A percentile compares a stretch with the other conserved stretches of the same genome.
Evolutionary conservation across 352 stramenopile species (phyloP).

Genomic region (Pythium aphanidermatum): DNA sequence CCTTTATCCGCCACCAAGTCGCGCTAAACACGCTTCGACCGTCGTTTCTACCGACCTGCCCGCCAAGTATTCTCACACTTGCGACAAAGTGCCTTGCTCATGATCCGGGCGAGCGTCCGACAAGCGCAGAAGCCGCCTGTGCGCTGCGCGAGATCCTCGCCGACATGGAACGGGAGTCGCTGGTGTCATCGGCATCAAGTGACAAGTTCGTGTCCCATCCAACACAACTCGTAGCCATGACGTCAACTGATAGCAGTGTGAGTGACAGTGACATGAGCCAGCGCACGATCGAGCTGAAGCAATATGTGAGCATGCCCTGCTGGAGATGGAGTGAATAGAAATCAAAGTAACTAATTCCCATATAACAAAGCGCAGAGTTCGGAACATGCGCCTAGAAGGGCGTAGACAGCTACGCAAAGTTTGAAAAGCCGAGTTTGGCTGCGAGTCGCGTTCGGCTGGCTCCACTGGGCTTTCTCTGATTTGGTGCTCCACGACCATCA

Average conservation of each 20-base stretch:
- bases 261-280: slow-evolving; percentile 17
- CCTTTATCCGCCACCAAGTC: slow-evolving; percentile 24
- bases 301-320: too few relatives aligned
- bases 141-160: slow-evolving; percentile 16
- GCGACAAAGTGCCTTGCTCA: slow-evolving; percentile 27
- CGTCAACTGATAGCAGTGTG: slow-evolving; percentile 7
- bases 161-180: slow-evolving; percentile 16
- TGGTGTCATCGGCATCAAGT: slow-evolving; percentile 3
- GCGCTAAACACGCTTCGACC: slow-evolving; percentile 24
- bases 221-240: slow-evolving; percentile 4
- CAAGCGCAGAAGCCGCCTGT: slow-evolving; percentile 18
- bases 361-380: not conserved
- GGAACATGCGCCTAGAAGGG: not conserved
- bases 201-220: slow-evolving; percentile 2
- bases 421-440: slow-evolving; percentile 11
- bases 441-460: slow-evolving; percentile 2
- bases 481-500: not conserved
- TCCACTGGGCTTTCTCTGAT: not conserved
- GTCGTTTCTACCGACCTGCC: slow-evolving; percentile 23
- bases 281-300: slow-evolving; percentile 27
- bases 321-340: too few relatives aligned
- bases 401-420: not conserved
- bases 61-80: slow-evolving; percentile 21
- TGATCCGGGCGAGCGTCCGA: slow-evolving; percentile 24
- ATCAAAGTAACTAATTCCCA: too few relatives aligned